Percentiles rank a stretch among this genome's conserved stretches.
Evolutionary conservation across 2,329 filamentous ascomycete species (phyloP).

Genomic region (Cytospora piceae): DNA sequence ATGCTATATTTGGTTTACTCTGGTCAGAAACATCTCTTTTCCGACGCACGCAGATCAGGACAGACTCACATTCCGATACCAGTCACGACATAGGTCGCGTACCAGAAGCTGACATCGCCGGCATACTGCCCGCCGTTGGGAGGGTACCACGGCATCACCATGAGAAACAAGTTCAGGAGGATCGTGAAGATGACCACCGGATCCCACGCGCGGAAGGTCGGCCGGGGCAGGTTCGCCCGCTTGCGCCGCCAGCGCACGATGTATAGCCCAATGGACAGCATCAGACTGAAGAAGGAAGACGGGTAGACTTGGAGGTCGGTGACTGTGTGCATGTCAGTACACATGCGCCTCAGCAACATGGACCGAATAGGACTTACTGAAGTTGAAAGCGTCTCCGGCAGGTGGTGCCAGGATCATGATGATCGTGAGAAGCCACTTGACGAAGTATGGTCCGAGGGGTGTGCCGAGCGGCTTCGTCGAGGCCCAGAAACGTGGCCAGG

Average conservation of each 20-base stretch:
- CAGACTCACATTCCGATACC: conserved; percentile 64
- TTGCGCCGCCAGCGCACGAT: conserved; percentile 59
- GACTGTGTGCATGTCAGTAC: conserved; percentile 43
- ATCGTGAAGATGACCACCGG: conserved; percentile 62
- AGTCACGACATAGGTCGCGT: conserved; percentile 68
- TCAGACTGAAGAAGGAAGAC: conserved; percentile 57
- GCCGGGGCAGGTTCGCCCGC: conserved; percentile 49
- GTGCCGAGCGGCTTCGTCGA: conserved; percentile 66
- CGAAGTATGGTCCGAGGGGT: conserved; percentile 59
- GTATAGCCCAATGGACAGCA: conserved; percentile 61
- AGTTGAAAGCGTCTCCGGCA: conserved; percentile 67
- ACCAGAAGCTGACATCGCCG: conserved; percentile 74
- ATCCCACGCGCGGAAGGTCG: conserved; percentile 64
- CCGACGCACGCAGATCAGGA: not conserved
- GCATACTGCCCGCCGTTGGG: conserved; percentile 61
- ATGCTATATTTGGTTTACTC: conserved; percentile 33
- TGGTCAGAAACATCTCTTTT: not conserved
- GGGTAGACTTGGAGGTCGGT: conserved; percentile 65
- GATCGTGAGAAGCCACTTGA: conserved; percentile 60
- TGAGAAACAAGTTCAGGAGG: conserved; percentile 61
- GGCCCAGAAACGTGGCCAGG: conserved; percentile 62
- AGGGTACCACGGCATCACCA: conserved; percentile 75
- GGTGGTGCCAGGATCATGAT: conserved; percentile 65
- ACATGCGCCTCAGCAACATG: too few species aligned
- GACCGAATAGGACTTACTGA: conserved; percentile 43